Percentiles rank a stretch among this genome's conserved stretches.
Evolutionary conservation across 306 rosid genomes (phyloP).

Genomic region (Dalbergia cultrata): DNA sequence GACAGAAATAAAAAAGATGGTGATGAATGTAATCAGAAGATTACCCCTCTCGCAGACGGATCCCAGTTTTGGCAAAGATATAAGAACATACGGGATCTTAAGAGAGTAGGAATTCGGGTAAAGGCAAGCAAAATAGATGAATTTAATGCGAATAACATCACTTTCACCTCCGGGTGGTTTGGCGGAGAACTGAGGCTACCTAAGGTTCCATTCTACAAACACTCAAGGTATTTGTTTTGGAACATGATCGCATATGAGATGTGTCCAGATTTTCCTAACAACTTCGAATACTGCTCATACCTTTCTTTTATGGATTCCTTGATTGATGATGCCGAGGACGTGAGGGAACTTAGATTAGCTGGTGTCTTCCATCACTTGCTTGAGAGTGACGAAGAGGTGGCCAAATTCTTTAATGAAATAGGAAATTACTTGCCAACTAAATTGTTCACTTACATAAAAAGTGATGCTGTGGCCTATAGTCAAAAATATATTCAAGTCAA

Average conservation of each 20-base stretch:
- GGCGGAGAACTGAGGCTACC: neutral
- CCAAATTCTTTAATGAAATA: too few species aligned
- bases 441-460: too few species aligned
- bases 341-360: too few species aligned
- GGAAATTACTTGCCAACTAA: too few species aligned
- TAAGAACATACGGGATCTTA: slow-evolving; percentile 1
- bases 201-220: neutral
- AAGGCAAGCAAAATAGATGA: neutral
- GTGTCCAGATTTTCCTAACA: neutral
- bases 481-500: neutral
- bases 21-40: too few species aligned
- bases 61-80: neutral
- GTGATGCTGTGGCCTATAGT: too few species aligned
- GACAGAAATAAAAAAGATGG: neutral
- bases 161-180: neutral
- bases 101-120: neutral
- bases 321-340: neutral
- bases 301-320: neutral
- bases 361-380: too few species aligned
- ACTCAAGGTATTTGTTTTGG: neutral
- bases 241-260: neutral
- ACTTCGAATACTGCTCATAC: neutral
- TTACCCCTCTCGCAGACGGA: neutral
- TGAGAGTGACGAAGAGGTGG: too few species aligned
- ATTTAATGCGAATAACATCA: neutral